Conservation (phyloP, 1,284 basidiomycete genomes). For the Testicularia cyperi region DNA sequence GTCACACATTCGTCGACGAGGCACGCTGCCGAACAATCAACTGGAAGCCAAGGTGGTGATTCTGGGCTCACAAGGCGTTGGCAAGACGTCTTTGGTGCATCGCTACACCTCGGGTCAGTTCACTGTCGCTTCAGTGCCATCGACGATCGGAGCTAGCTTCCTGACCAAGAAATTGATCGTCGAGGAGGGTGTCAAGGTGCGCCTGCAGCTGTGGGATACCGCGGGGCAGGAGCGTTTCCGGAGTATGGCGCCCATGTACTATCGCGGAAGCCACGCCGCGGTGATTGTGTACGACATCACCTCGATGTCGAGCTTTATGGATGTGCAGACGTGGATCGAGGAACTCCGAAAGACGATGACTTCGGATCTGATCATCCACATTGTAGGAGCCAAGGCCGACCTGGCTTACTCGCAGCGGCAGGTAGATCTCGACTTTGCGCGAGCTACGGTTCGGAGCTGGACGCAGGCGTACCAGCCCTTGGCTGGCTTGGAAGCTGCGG, state of each 20-base stretch:
- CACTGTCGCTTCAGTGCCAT: constrained; percentile 57
- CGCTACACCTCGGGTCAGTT: constrained; percentile 79
- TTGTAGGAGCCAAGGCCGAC: constrained; percentile 87
- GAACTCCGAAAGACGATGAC: constrained; percentile 76
- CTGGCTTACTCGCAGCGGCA: constrained; percentile 60
- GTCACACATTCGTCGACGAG: constrained; percentile 13
- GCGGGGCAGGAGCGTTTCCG: constrained; percentile 93
- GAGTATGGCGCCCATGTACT: constrained; percentile 98
- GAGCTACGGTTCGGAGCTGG: constrained; percentile 61
- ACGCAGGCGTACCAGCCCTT: constrained; percentile 62
- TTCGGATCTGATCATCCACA: constrained; percentile 78
- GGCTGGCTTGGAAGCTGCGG: no score
- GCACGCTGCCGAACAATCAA: constrained; percentile 30
- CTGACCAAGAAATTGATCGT: constrained; percentile 90
- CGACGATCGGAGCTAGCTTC: constrained; percentile 92
- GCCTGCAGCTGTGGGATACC: constrained; percentile 82
- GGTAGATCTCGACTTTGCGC: constrained; percentile 76
- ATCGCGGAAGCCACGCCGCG: constrained; percentile 94
- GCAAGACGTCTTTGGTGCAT: constrained; percentile 89
- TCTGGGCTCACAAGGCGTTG: constrained; percentile 93
- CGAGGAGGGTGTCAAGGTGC: constrained; percentile 81
- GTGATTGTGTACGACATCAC: constrained; percentile 97
- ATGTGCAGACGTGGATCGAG: constrained; percentile 89
- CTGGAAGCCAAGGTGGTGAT: constrained; percentile 95
- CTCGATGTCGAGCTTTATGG: constrained; percentile 81